phyloP scores from a whole-genome alignment of 2,329 filamentous ascomycete genomes.

The Tympanopsis confertula region DNA sequence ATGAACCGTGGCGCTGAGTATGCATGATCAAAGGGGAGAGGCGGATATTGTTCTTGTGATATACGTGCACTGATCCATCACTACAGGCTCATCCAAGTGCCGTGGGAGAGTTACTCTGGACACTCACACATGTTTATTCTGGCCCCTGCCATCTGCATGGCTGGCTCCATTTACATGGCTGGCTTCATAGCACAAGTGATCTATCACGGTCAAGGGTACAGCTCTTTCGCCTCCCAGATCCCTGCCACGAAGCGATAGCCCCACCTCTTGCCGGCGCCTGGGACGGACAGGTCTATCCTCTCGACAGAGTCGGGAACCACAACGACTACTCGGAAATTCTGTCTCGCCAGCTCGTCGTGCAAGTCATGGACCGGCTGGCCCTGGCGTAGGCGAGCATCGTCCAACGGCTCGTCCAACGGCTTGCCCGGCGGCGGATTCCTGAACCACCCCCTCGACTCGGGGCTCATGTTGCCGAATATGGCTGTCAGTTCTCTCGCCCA shows the following conservation, averaged over 20 bases:
- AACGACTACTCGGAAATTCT: conserved; percentile 73
- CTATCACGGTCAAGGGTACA: no score
- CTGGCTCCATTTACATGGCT: no score
- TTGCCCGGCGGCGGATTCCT: conserved; percentile 60
- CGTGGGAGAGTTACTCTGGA: no score
- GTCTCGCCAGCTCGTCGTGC: conserved; percentile 57
- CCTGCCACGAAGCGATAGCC: conserved; percentile 57
- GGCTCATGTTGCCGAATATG: conserved; percentile 82
- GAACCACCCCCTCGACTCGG: conserved; percentile 67
- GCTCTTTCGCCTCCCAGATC: no score
- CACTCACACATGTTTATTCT: no score
- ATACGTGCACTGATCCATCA: no score
- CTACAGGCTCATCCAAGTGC: no score
- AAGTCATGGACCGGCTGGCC: conserved; percentile 61
- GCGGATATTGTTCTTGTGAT: no score
- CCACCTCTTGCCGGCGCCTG: conserved; percentile 50
- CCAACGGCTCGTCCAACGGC: conserved; percentile 37
- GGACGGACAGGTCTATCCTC: conserved; percentile 58
- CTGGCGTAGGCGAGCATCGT: conserved; percentile 24
- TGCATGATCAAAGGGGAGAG: no score
- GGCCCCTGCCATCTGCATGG: no score
- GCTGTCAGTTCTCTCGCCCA: conserved; percentile 72
- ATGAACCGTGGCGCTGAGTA: no score
- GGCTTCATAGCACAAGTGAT: no score
- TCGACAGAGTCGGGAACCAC: conserved; percentile 72